Evolutionary conservation across 2,329 filamentous ascomycete species (phyloP).

Genomic region (Neofusicoccum parvum): DNA sequence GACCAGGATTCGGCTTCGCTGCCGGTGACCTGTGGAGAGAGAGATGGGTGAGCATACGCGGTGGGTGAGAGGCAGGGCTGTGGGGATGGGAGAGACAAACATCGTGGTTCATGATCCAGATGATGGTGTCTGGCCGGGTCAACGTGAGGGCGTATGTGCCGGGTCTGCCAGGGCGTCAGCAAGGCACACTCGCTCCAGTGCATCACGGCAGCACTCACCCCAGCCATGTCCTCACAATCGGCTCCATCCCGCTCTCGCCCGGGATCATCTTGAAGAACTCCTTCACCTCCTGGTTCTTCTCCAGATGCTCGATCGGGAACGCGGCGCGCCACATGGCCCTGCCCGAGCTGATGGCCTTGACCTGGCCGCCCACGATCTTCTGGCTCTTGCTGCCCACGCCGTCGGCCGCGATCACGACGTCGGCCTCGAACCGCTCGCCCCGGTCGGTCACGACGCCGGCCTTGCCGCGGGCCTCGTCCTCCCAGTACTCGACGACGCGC

Average conservation of each 20-base stretch:
- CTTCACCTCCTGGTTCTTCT: conserved; percentile 50
- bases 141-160: conserved; percentile 50
- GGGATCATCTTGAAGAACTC: conserved; percentile 50
- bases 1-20: conserved; percentile 50
- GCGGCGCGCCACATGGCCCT: conserved; percentile 45
- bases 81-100: conserved; percentile 27
- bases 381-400: conserved; percentile 50
- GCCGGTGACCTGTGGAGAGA: conserved; percentile 41
- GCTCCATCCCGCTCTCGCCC: conserved; percentile 37
- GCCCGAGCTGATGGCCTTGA: conserved; percentile 43
- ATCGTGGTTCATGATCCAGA: conserved; percentile 55
- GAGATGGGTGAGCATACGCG: neutral
- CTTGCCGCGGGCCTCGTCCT: conserved; percentile 43
- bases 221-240: conserved; percentile 50
- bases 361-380: conserved; percentile 48
- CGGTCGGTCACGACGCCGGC: conserved; percentile 41
- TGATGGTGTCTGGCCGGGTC: conserved; percentile 50
- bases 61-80: conserved; percentile 12
- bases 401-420: conserved; percentile 42
- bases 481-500: conserved; percentile 48
- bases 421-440: conserved; percentile 46
- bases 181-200: no score
- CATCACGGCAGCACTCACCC: conserved; percentile 28
- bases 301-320: conserved; percentile 46
- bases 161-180: conserved; percentile 27